Percentiles rank a stretch among this genome's conserved stretches.
Evolutionary conservation across 768 basidiomycete genomes (phyloP).

Genomic region (Trametes gibbosa): DNA sequence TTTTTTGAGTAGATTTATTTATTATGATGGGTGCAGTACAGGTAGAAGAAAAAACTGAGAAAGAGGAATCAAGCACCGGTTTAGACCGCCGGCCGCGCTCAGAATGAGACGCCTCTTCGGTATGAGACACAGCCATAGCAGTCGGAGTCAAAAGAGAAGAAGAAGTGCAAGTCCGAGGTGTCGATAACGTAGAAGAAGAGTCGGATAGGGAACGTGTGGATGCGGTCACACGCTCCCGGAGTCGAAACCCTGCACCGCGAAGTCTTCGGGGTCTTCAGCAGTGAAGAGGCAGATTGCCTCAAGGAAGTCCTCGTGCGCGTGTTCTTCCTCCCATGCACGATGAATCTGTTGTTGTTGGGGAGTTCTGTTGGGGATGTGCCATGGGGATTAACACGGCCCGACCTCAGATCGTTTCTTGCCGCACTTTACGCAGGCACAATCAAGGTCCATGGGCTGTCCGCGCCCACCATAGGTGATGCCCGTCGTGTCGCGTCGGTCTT

Average conservation of each 20-base stretch:
- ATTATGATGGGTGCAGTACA: neutral
- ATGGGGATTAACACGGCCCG: conserved; percentile 5
- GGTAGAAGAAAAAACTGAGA: neutral
- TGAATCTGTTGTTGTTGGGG: neutral
- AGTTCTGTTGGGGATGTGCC: too few relatives aligned
- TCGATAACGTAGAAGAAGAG: neutral
- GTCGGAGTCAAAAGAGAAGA: neutral
- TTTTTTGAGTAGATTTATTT: neutral
- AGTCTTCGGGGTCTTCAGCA: too few relatives aligned
- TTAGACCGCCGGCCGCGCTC: too few relatives aligned
- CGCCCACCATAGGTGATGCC: conserved; percentile 13
- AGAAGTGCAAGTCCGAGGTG: neutral
- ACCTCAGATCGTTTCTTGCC: conserved; percentile 4
- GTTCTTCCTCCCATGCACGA: conserved; percentile 6
- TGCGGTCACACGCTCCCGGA: conserved; percentile 6
- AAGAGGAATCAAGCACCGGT: neutral
- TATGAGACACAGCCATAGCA: too few relatives aligned
- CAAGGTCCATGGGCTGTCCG: conserved; percentile 23
- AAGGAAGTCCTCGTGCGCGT: neutral
- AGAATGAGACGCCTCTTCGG: too few relatives aligned
- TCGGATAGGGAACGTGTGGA: neutral
- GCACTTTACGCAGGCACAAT: conserved; percentile 1
- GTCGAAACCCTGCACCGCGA: conserved; percentile 11
- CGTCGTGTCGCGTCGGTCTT: neutral
- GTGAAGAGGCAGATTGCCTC: neutral